Base-by-base conservation (phyloP, 495 filamentous ascomycete species). In the Lasiosphaeria ovina region DNA sequence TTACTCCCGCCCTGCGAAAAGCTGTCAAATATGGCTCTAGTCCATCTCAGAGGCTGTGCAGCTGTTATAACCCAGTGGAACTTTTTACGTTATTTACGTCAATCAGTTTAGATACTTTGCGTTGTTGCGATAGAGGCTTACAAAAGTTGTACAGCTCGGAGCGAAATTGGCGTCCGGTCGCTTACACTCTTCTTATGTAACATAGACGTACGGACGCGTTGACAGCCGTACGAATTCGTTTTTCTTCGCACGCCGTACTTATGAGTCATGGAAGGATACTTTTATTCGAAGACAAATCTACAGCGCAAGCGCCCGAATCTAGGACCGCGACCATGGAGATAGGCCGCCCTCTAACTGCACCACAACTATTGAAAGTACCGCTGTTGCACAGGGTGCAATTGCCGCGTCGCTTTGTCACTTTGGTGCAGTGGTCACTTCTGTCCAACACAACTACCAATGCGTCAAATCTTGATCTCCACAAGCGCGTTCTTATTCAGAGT, bases 141-240 rank as follows among this genome's bases (percentile, higher is more conserved):
- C 1, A 24, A 24, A 24, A 24, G n/a, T n/a, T n/a, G n/a, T 51
- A 51, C 49, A 51, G 49, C 32, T 51, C n/a, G 49, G 49, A 51
- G 49, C 49, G 49, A 51, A 51, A 51, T 51, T 51, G 49, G 49
- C 32, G 49, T 51, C 49, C 49, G 2, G 49, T 24, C 49, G 49
- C 49, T 51, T 51, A 24, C 49, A 47, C 42, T 47, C 42, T 47
- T 3, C 3, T 47, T 7, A 47, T 47, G 42, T 3, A 47, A 47
- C 3, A 47, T 47, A 47, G 42, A 47, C 42, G 42, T 16, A 47
- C 42, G 6, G 42, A 47, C 7, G 7, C 42, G 42, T 16, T 47
- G 7, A 47, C 7, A 47, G 3, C 7, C 12, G 42, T 47, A 3
- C 17, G 42, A 8, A 47, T 47, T 47, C 42, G 7, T 3, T 47